A percentile compares a stretch with the other conserved stretches of the same genome.
Conservation (phyloP, 1,284 basidiomycete species). For the Moniliophthora roreri region DNA sequence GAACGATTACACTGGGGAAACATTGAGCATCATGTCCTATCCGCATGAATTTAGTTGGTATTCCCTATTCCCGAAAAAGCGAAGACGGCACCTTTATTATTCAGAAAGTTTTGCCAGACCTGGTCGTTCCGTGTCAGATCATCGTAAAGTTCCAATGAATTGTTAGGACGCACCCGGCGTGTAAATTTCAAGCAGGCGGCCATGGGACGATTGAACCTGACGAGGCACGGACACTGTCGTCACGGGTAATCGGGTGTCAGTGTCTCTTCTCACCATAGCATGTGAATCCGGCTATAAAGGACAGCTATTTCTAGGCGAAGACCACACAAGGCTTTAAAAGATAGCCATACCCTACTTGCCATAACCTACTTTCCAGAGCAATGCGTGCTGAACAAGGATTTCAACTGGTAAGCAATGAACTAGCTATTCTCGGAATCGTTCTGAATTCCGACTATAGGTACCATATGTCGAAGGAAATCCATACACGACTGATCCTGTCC, state of each 20-base stretch:
- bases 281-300: no score
- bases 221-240: no score
- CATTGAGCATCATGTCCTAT: constrained; percentile 76
- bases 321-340: no score
- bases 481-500: constrained; percentile 56
- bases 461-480: constrained; percentile 52
- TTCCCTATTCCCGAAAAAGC: constrained; percentile 1
- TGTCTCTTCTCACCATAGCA: no score
- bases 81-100: constrained; percentile 59
- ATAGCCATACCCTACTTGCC: neutral
- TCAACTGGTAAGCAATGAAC: constrained; percentile 6
- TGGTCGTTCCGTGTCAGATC: constrained; percentile 23
- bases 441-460: constrained; percentile 23
- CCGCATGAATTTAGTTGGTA: constrained; percentile 7
- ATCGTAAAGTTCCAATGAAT: neutral
- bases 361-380: neutral
- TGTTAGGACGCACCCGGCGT: constrained; percentile 40
- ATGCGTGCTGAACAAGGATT: constrained; percentile 20
- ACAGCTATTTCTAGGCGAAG: no score
- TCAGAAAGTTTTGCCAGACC: constrained; percentile 82
- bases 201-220: constrained; percentile 10
- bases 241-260: no score
- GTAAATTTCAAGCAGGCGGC: constrained; percentile 61
- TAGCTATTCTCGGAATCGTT: neutral
- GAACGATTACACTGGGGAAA: constrained; percentile 65